Evolutionary conservation across 257 asterid species (phyloP).

Genomic region (Solanum arcanum): DNA sequence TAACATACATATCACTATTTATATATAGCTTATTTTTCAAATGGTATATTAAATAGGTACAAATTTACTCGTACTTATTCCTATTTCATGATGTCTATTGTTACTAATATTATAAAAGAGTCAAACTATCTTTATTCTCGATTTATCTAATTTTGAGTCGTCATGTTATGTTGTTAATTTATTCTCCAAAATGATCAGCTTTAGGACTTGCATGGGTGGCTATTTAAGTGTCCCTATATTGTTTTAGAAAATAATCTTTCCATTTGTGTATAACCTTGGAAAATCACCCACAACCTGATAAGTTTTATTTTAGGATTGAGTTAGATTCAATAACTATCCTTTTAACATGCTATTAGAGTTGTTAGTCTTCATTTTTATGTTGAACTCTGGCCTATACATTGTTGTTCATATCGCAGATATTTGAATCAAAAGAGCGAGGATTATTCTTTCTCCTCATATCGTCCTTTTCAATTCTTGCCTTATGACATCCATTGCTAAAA

Average conservation of each 20-base stretch:
- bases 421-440: not conserved
- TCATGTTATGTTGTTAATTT: not conserved
- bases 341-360: not conserved
- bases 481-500: not conserved
- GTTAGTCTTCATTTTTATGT: not conserved
- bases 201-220: not conserved
- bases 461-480: not conserved
- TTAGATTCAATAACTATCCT: not conserved
- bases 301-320: not conserved
- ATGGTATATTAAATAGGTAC: too few relatives aligned
- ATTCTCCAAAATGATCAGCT: not conserved
- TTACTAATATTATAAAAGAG: too few relatives aligned
- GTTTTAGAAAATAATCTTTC: not conserved
- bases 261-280: not conserved
- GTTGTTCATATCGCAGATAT: not conserved
- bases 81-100: too few relatives aligned
- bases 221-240: not conserved
- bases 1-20: too few relatives aligned
- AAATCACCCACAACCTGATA: not conserved
- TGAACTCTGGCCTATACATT: not conserved
- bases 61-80: too few relatives aligned
- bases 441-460: not conserved
- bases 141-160: not conserved
- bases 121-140: not conserved
- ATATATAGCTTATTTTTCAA: too few relatives aligned